phyloP scores from a whole-genome alignment of 495 filamentous ascomycete genomes.

The Clohesyomyces aquaticus region DNA sequence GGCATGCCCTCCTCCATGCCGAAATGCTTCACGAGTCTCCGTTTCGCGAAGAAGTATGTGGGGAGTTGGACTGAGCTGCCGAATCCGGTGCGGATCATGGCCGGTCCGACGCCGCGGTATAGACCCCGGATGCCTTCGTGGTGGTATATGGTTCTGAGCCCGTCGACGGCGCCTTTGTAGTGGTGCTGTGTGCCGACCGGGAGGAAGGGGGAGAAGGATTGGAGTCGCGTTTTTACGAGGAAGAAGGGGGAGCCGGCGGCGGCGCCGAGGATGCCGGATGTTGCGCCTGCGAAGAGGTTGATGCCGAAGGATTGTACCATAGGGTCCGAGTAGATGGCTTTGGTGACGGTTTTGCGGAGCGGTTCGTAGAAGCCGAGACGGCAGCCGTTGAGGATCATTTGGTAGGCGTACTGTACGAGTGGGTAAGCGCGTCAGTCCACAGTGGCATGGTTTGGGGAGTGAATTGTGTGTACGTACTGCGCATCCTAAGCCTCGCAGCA shows the following conservation, averaged over 20 bases:
- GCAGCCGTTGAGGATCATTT: slow-evolving; percentile 94
- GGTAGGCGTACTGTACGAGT: slow-evolving; percentile 88
- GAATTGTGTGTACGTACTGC: slow-evolving; percentile 61
- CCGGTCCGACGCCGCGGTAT: slow-evolving; percentile 87
- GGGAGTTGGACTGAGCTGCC: slow-evolving; percentile 94
- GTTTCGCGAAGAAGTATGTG: slow-evolving; percentile 98
- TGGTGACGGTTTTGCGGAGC: slow-evolving; percentile 66
- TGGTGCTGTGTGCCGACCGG: slow-evolving; percentile 95
- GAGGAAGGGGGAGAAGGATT: slow-evolving; percentile 91
- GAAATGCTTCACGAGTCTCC: slow-evolving; percentile 74
- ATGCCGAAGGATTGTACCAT: slow-evolving; percentile 78
- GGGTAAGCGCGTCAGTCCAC: slow-evolving; percentile 16
- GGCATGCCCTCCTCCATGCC: slow-evolving; percentile 90
- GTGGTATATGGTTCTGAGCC: slow-evolving; percentile 74
- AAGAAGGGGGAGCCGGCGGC: slow-evolving; percentile 94
- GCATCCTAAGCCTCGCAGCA: slow-evolving; percentile 87
- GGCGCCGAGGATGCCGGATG: slow-evolving; percentile 86
- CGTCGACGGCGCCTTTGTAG: slow-evolving; percentile 85
- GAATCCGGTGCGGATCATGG: slow-evolving; percentile 97
- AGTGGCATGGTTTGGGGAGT: neutral
- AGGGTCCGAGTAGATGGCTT: slow-evolving; percentile 68
- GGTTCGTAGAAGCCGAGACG: slow-evolving; percentile 98
- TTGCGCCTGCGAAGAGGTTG: slow-evolving; percentile 90
- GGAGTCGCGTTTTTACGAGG: slow-evolving; percentile 95
- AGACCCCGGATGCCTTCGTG: slow-evolving; percentile 78